Conservation (phyloP, 257 asterid genomes). For the Capsicum baccatum region DNA sequence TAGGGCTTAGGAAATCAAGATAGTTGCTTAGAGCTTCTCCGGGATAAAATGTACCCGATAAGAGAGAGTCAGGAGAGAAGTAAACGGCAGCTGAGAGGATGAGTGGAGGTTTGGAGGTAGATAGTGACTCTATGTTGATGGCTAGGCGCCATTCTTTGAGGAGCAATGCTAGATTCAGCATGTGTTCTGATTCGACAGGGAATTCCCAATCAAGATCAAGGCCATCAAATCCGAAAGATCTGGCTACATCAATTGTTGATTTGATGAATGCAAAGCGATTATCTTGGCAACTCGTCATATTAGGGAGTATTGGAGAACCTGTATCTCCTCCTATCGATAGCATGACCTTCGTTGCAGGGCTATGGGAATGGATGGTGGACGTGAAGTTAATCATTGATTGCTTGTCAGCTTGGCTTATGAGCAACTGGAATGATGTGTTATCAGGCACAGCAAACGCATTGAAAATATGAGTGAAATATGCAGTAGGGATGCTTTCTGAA, state of each 20-base stretch:
- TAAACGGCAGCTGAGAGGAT: conserved; percentile 57
- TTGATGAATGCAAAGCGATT: conserved; percentile 56
- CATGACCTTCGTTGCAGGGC: conserved; percentile 40
- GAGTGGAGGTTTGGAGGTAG: conserved; percentile 44
- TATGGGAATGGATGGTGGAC: conserved; percentile 42
- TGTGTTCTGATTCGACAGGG: conserved; percentile 45
- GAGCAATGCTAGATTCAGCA: conserved; percentile 55
- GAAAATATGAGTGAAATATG: conserved; percentile 58
- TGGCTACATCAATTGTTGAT: conserved; percentile 52
- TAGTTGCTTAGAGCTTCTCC: conserved; percentile 33
- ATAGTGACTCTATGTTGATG: conserved; percentile 36
- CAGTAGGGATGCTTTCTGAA: conserved; percentile 51
- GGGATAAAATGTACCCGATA: conserved; percentile 40
- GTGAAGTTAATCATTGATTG: conserved; percentile 51
- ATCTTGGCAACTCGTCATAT: conserved; percentile 24
- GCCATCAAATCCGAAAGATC: conserved; percentile 52
- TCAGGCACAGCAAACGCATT: conserved; percentile 55
- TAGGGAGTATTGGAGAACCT: conserved; percentile 25
- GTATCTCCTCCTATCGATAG: conserved; percentile 67
- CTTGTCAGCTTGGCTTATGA: conserved; percentile 43
- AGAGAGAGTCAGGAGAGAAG: conserved; percentile 47
- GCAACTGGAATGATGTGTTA: conserved; percentile 46
- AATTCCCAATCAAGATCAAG: conserved; percentile 73
- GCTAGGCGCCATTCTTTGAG: conserved; percentile 50
- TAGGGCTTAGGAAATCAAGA: conserved; percentile 54